Evolutionary conservation across 345 rosid genomes (phyloP).

Genomic region (Brassica nigra): DNA sequence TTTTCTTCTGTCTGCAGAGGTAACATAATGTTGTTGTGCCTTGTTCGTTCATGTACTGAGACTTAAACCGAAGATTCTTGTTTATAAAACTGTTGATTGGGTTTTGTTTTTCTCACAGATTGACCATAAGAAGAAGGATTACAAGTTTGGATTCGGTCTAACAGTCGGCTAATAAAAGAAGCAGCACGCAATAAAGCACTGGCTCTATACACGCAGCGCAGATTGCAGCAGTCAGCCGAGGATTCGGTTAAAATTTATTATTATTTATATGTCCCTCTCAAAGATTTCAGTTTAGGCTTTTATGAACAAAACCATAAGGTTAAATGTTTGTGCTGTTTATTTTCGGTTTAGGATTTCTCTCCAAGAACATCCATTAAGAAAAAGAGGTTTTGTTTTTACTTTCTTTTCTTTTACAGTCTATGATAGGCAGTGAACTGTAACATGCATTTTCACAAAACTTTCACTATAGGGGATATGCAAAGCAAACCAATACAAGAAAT

Average conservation of each 20-base stretch:
- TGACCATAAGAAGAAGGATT: conserved; percentile 90
- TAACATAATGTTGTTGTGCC: conserved; percentile 27
- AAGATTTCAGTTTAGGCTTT: conserved; percentile 38
- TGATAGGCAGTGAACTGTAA: too few species aligned
- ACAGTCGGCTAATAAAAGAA: conserved; percentile 62
- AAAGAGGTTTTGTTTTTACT: conserved; percentile 25
- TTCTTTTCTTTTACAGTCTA: neutral
- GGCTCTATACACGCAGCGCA: conserved; percentile 21
- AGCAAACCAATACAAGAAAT: too few species aligned
- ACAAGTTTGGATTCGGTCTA: conserved; percentile 93
- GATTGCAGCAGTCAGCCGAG: conserved; percentile 20
- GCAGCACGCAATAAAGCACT: conserved; percentile 31
- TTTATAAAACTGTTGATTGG: neutral
- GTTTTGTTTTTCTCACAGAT: conserved; percentile 48
- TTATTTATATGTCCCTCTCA: conserved; percentile 8
- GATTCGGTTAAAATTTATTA: conserved; percentile 22
- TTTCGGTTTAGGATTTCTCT: conserved; percentile 26
- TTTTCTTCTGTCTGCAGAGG: conserved; percentile 95
- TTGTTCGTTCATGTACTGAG: neutral
- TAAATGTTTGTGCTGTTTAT: conserved; percentile 25
- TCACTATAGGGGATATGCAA: too few species aligned
- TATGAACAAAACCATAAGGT: conserved; percentile 14
- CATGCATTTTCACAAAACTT: too few species aligned
- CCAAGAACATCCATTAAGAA: neutral
- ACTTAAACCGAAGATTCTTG: neutral